A percentile compares a stretch with the other conserved stretches of the same genome.
These are phyloP conservation scores for Tremella yokohamensis DNA, from an alignment of 768 basidiomycete genomes.

Conservation along the genomic window DNA sequence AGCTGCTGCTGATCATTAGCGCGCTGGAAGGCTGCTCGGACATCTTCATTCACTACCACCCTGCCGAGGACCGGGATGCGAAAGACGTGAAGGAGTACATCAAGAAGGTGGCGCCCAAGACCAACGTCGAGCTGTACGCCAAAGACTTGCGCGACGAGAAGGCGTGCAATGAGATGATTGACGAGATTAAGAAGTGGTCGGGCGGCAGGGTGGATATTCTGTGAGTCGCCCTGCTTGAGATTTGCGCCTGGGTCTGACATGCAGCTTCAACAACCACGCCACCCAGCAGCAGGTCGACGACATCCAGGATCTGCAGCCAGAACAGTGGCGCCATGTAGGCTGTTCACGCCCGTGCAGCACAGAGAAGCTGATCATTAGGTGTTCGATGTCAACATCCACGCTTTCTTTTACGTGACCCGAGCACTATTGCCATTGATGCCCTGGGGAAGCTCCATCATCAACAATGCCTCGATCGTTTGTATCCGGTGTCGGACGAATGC, in stretches of 20 bases:
- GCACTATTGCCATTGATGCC: slow-evolving; percentile 56
- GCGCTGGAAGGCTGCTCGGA: slow-evolving; percentile 45
- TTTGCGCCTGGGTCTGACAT: slow-evolving; percentile 5
- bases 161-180: slow-evolving; percentile 52
- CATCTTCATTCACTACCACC: slow-evolving; percentile 33
- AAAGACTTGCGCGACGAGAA: slow-evolving; percentile 54
- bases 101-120: slow-evolving; percentile 52
- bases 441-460: slow-evolving; percentile 55
- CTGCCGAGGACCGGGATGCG: slow-evolving; percentile 54
- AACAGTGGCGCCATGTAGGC: slow-evolving; percentile 56
- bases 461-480: slow-evolving; percentile 39
- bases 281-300: slow-evolving; percentile 54
- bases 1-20: slow-evolving; percentile 16
- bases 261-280: slow-evolving; percentile 55
- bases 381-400: slow-evolving; percentile 38
- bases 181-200: slow-evolving; percentile 53
- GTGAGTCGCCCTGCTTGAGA: slow-evolving; percentile 35
- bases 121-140: slow-evolving; percentile 52
- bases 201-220: slow-evolving; percentile 52
- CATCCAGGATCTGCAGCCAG: slow-evolving; percentile 50
- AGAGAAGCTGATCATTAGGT: slow-evolving; percentile 8
- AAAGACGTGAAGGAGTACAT: slow-evolving; percentile 52
- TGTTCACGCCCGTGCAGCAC: slow-evolving; percentile 41
- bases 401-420: slow-evolving; percentile 56
- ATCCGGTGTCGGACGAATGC: neutral